Evolutionary conservation across 495 filamentous ascomycete genomes (phyloP), one percentile per base, ranked within the genome.

Genomic region (Margaritispora aquatica): DNA sequence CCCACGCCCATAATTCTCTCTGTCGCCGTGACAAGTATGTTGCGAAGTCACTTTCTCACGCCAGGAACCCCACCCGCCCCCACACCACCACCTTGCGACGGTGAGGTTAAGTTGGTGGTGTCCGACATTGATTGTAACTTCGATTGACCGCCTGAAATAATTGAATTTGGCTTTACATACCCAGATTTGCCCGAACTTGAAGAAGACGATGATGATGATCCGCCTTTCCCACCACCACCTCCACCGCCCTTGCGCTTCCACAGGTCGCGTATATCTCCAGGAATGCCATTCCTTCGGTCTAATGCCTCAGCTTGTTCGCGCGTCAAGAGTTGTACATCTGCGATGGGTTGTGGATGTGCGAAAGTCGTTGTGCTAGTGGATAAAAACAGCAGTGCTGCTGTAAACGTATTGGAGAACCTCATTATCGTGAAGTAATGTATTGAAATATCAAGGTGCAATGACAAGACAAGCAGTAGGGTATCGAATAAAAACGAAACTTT

Each of bases 221-320:
- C 66, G 51, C 72, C 70, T 21, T 75, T 74, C 10, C 79, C 78
- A 60, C 78, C 71, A 21, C 75, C 69, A 22, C 79, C 77, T 13
- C 80, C 80, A 48, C 79, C 79, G 31, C 79, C 82, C 61, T 79
- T 78, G 31, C 82, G 74, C 73, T 83, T 85, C 74, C 75, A 80
- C 61, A 84, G 66, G 1, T 81, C 74, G 34, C 73, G 64, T 57
- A 27, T 24, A 36, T 59, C 60, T 0, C 59, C 56, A 51, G 56
- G 48, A 15, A 57, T 11, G 1, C 19, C 47, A 19, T 55, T 26
- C 26, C 52, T 47, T 36, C 29, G 15, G 17, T 22, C n/a, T 7
- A 31, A 20, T 29, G 20, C 31, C 27, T 57, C 53, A 0, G 22
- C 47, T 9, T 51, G 51, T 27, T 64, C 62, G 22, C 55, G 48